These are phyloP conservation scores for Vigna radiata DNA, from an alignment of 306 rosid species.

Conservation along the genomic window DNA sequence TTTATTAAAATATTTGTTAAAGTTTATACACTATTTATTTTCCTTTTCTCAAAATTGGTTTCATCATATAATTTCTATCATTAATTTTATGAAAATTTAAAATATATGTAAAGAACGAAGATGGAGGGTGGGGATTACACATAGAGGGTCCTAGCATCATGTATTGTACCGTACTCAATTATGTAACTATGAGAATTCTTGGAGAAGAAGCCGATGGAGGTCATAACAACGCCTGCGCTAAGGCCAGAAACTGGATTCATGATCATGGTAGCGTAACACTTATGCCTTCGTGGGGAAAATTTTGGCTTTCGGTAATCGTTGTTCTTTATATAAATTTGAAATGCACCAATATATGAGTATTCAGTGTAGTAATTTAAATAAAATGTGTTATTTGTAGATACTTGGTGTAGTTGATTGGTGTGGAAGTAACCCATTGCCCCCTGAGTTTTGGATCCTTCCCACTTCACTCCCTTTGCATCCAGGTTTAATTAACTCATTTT, in stretches of 20 bases:
- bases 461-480: no score
- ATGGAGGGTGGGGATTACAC: conserved; percentile 46
- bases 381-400: conserved; percentile 38
- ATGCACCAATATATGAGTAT: not conserved
- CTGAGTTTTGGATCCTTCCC: no score
- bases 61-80: no score
- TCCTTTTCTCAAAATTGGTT: no score
- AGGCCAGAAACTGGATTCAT: conserved; percentile 70
- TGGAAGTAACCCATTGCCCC: no score
- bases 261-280: conserved; percentile 61
- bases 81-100: no score
- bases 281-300: conserved; percentile 75
- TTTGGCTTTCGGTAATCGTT: conserved; percentile 66
- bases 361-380: not conserved
- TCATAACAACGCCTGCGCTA: conserved; percentile 54
- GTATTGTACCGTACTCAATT: not conserved
- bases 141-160: not conserved
- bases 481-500: no score
- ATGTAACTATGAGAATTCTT: conserved; percentile 3
- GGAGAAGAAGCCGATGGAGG: conserved; percentile 1
- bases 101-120: conserved; percentile 51
- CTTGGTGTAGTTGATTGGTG: no score
- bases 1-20: no score
- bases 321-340: not conserved
- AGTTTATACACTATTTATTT: no score